Conservation (phyloP, 257 asterid genomes). For the Leptodermis oblonga region DNA sequence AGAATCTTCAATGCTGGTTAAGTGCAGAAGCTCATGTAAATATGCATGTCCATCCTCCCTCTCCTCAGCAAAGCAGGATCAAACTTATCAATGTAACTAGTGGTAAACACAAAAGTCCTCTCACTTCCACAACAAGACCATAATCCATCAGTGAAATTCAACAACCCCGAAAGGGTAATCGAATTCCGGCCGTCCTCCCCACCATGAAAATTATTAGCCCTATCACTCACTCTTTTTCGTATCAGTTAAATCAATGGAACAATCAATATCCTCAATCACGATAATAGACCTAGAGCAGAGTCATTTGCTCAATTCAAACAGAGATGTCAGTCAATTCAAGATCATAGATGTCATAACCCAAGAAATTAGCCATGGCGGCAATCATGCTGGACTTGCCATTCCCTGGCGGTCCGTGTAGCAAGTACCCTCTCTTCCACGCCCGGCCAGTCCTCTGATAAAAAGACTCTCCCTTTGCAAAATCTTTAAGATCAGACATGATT, state of each 20-base stretch:
- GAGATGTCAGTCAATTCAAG: conserved; percentile 42
- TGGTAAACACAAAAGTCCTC: conserved; percentile 85
- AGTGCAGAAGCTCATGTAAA: conserved; percentile 76
- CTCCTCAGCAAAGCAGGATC: conserved; percentile 91
- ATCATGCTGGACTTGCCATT: conserved; percentile 50
- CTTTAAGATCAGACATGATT: conserved; percentile 38
- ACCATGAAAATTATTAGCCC: conserved; percentile 9
- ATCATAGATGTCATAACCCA: conserved; percentile 49
- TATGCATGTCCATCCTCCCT: conserved; percentile 97
- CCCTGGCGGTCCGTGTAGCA: conserved; percentile 45
- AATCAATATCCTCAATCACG: conserved; percentile 48
- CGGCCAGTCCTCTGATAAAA: conserved; percentile 44
- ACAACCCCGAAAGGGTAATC: conserved; percentile 76
- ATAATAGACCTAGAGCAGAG: conserved; percentile 41
- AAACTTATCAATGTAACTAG: conserved; percentile 86
- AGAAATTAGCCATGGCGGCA: conserved; percentile 50
- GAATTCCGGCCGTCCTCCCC: conserved; percentile 53
- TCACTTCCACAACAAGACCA: conserved; percentile 99
- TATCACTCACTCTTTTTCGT: conserved; percentile 16
- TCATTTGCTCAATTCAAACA: too few species aligned
- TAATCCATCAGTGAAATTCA: conserved; percentile 87
- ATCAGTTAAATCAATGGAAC: conserved; percentile 38
- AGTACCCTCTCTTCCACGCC: conserved; percentile 50
- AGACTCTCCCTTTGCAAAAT: conserved; percentile 35
- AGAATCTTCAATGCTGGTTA: conserved; percentile 60